A percentile compares a stretch with the other conserved stretches of the same genome.
These are phyloP conservation scores for Mycena galopus DNA, from an alignment of 768 basidiomycete species.

Conservation along the genomic window DNA sequence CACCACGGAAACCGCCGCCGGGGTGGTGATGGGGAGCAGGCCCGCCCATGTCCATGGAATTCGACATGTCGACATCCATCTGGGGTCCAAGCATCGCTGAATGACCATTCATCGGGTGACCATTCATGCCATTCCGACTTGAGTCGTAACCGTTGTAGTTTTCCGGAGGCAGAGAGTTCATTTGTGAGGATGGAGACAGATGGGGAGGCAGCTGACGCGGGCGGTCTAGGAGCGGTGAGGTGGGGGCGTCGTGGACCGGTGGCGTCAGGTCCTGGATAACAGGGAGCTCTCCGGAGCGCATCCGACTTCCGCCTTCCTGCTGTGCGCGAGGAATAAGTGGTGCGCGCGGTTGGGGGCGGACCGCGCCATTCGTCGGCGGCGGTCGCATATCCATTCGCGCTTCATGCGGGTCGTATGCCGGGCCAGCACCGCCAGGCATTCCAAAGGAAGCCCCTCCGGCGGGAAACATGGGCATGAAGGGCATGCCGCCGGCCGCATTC, in stretches of 20 bases:
- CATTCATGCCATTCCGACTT: constrained; percentile 42
- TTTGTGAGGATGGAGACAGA: constrained; percentile 27
- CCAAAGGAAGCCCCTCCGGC: constrained; percentile 68
- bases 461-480: constrained; percentile 81
- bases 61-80: constrained; percentile 49
- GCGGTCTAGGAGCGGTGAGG: constrained; percentile 40
- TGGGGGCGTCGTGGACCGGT: constrained; percentile 51
- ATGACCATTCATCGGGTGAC: constrained; percentile 42
- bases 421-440: constrained; percentile 56
- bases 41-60: constrained; percentile 51
- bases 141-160: constrained; percentile 20
- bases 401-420: constrained; percentile 83
- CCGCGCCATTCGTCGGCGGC: constrained; percentile 53
- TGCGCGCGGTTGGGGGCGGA: constrained; percentile 62
- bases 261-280: constrained; percentile 90
- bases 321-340: constrained; percentile 69
- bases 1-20: constrained; percentile 48
- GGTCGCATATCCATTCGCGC: constrained; percentile 85
- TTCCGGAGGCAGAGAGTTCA: constrained; percentile 29
- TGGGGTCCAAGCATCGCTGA: constrained; percentile 24
- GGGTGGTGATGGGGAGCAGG: constrained; percentile 43
- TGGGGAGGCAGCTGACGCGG: constrained; percentile 46
- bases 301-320: constrained; percentile 63
- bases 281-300: constrained; percentile 78
- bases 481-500: constrained; percentile 58